Conservation (phyloP, 2,329 filamentous ascomycete genomes). For the Aspergillus aculeatus region DNA sequence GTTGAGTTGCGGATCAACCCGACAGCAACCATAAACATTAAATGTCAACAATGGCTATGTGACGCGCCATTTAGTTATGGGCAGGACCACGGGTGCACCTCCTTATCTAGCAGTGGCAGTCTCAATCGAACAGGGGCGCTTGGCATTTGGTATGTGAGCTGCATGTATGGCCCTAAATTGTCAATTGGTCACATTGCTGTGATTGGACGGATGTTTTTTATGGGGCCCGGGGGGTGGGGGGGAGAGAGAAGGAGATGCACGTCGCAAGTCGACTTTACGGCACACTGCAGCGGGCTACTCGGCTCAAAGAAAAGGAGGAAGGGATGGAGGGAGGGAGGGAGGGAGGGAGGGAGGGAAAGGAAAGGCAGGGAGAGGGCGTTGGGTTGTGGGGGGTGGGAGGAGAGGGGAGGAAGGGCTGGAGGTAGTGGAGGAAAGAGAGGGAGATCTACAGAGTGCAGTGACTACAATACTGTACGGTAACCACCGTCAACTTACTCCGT, state of each 20-base stretch:
- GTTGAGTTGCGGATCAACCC: neutral
- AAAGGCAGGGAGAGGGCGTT: neutral
- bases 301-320: neutral
- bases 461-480: no score
- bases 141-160: neutral
- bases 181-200: slow-evolving; percentile 8
- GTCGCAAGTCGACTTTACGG: slow-evolving; percentile 6
- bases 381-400: no score
- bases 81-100: neutral
- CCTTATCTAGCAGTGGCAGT: neutral
- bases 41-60: neutral
- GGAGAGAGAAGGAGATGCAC: neutral
- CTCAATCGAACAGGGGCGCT: neutral
- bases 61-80: neutral
- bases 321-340: neutral
- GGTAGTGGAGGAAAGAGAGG: no score
- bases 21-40: neutral
- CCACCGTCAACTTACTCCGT: no score
- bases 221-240: no score
- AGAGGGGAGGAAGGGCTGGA: no score
- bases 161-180: slow-evolving; percentile 7
- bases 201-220: slow-evolving; percentile 6
- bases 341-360: neutral
- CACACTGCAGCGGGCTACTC: slow-evolving; percentile 2
- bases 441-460: no score